Evolutionary conservation across 2,329 filamentous ascomycete genomes (phyloP), one percentile per base, ranked within the genome.

Genomic region (Ceratocystis diversiconidia): DNA sequence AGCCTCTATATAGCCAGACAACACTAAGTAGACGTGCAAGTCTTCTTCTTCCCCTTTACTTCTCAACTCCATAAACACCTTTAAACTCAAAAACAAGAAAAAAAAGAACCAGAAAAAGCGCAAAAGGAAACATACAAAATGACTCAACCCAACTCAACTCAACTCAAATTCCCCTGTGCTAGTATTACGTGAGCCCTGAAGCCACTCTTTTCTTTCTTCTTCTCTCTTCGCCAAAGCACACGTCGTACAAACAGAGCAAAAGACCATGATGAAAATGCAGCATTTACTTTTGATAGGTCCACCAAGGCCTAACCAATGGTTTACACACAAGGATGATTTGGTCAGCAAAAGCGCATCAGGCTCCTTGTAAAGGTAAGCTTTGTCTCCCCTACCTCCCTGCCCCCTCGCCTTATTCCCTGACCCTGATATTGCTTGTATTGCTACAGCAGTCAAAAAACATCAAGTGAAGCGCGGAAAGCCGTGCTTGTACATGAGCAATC

Each of bases 51-150:
- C 8, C 48, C 30, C 32, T 25, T 12, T 32, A 19, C n/a, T 36
- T 55, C 36, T 63, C 43, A 64, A 64, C 62, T 36, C 55, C 22
- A 46, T 41, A 12, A 48, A 46, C 52, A 36, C 41, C 52, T n/a
- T 32, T 25, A 22, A 61, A 61, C 32, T 41, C 19, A 61, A 61
- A 28, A 17, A 61, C 12, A 59, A 36, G 6, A 52, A n/a, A 43
- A 25, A 61, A 41, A 28, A 44, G 32, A 50, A 62, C 12, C 3
- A 15, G 22, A 50, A 50, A 63, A 15, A 5, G 28, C 30, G 5
- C 17, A 44, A 62, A 62, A 8, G 5, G n/a, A 63, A 12, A 52
- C 36, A 50, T 32, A n/a, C 36, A 44, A 25, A 6, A 36, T 36
- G 10, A 32, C 55, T 36, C 28, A 5, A 28, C 48, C 28, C 22